Evolutionary conservation across 495 filamentous ascomycete genomes (phyloP).

Genomic region (Chlorociboria aeruginascens): DNA sequence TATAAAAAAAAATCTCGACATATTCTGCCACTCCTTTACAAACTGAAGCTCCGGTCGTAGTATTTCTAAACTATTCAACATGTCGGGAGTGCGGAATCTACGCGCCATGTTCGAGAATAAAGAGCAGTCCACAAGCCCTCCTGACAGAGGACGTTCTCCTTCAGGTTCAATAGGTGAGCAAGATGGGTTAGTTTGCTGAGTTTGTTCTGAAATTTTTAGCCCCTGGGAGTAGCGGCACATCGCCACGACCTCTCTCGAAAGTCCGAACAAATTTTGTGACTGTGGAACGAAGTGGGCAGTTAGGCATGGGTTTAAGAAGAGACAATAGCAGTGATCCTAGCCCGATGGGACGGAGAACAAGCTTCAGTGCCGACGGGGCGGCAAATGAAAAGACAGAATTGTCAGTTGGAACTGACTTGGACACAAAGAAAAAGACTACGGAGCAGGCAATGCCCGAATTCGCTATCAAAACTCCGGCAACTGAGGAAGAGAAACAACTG

Average conservation of each 20-base stretch:
- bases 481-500: slow-evolving; percentile 15
- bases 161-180: slow-evolving; percentile 16
- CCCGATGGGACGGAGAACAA: slow-evolving; percentile 12
- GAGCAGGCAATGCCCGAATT: slow-evolving; percentile 13
- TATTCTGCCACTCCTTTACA: too few species aligned
- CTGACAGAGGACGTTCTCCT: slow-evolving; percentile 35
- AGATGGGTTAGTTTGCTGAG: slow-evolving; percentile 2
- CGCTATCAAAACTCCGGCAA: slow-evolving; percentile 11
- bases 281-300: slow-evolving; percentile 51
- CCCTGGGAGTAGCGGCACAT: slow-evolving; percentile 17
- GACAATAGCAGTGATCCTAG: slow-evolving; percentile 17
- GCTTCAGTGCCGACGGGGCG: slow-evolving; percentile 18
- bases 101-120: slow-evolving; percentile 82
- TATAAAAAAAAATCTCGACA: too few species aligned
- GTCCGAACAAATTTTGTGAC: slow-evolving; percentile 77
- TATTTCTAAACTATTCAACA: slow-evolving; percentile 1
- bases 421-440: slow-evolving; percentile 7
- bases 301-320: slow-evolving; percentile 24
- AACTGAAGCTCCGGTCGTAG: too few species aligned
- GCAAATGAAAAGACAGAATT: slow-evolving; percentile 9
- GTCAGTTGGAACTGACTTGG: slow-evolving; percentile 9
- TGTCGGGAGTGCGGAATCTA: slow-evolving; percentile 39
- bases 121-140: slow-evolving; percentile 44
- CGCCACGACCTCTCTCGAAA: slow-evolving; percentile 56
- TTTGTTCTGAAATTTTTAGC: background rate